phyloP scores from a whole-genome alignment of 192 early-diverging fungal genomes.

The Diversispora epigaea region DNA sequence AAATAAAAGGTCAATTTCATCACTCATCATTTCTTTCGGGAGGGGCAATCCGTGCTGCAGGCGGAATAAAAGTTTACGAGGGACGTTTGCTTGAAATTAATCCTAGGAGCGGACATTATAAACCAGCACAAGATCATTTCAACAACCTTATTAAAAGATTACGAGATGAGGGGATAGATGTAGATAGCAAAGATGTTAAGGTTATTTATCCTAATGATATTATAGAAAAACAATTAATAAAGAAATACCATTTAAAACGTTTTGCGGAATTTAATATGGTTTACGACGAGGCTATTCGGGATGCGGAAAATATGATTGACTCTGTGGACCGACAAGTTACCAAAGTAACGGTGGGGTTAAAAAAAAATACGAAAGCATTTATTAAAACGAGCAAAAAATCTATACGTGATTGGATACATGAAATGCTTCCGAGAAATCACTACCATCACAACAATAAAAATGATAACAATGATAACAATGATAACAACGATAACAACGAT shows the following conservation, averaged over 20 bases:
- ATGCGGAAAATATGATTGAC: too few species aligned
- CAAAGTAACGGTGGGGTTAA: too few species aligned
- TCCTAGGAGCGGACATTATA: constrained; percentile 48
- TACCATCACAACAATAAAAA: too few species aligned
- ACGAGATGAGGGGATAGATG: constrained; percentile 18
- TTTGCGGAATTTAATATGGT: background rate
- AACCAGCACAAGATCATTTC: constrained; percentile 43
- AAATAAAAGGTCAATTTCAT: constrained; percentile 46
- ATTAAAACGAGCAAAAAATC: too few species aligned
- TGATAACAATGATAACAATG: too few species aligned
- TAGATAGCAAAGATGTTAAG: constrained; percentile 33
- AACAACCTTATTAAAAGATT: constrained; percentile 33
- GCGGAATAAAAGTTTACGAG: constrained; percentile 37
- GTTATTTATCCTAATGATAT: background rate
- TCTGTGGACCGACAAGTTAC: too few species aligned
- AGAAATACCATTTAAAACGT: constrained; percentile 7
- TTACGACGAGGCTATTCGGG: background rate
- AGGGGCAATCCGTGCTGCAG: constrained; percentile 41
- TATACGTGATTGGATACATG: too few species aligned
- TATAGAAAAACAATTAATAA: background rate
- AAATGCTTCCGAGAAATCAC: too few species aligned
- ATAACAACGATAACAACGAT: too few species aligned
- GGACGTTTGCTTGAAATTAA: constrained; percentile 44
- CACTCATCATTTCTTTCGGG: constrained; percentile 47
- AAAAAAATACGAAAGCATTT: too few species aligned